These are phyloP conservation scores for Saccharata proteae DNA, from an alignment of 2,329 filamentous ascomycete species.

Conservation along the genomic window DNA sequence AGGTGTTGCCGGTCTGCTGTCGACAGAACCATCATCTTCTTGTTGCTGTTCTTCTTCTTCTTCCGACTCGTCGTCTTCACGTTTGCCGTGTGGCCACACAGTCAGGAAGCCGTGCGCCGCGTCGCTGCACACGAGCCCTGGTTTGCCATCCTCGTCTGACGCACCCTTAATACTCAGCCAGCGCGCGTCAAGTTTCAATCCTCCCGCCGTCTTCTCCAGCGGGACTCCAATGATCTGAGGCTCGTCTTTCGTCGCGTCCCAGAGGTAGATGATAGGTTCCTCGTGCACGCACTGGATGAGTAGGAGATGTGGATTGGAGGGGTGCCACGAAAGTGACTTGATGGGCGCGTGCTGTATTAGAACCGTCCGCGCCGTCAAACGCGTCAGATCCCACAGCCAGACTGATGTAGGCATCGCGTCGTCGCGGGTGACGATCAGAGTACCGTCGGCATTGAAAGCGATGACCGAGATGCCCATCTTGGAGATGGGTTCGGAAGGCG, in stretches of 20 bases:
- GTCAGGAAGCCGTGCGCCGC: conserved; percentile 4
- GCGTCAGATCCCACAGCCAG: conserved; percentile 35
- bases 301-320: conserved; percentile 21
- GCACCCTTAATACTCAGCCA: conserved; percentile 11
- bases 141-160: conserved; percentile 19
- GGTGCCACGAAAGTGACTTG: conserved; percentile 33
- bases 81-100: conserved; percentile 7
- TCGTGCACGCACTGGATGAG: conserved; percentile 31
- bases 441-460: conserved; percentile 24
- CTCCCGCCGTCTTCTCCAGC: conserved; percentile 10
- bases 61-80: too few relatives aligned
- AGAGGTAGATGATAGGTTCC: conserved; percentile 29
- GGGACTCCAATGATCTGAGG: conserved; percentile 9
- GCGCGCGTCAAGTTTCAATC: conserved; percentile 1
- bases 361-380: conserved; percentile 26
- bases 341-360: conserved; percentile 34
- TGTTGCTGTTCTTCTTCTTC: conserved; percentile 23
- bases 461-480: conserved; percentile 27
- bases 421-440: conserved; percentile 25
- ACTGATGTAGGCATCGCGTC: conserved; percentile 31
- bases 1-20: conserved; percentile 11
- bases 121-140: conserved; percentile 8
- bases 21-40: conserved; percentile 12
- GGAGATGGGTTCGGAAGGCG: conserved; percentile 19
- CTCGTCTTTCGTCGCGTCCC: conserved; percentile 13